phyloP scores from a whole-genome alignment of 192 early-diverging fungal species.

The Coemansia sp. region DNA sequence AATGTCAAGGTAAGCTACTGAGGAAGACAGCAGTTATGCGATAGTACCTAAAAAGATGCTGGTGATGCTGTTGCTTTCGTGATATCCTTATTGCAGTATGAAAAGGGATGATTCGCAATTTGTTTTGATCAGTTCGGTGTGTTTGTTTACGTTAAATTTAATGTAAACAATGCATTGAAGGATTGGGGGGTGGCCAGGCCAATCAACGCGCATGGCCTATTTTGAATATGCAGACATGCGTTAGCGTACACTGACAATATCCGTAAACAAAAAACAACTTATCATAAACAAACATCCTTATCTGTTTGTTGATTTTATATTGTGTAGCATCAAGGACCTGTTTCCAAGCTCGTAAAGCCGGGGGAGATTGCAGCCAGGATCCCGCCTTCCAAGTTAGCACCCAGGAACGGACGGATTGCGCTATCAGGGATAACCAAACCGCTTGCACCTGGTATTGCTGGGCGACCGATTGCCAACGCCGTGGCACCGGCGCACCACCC shows the following conservation, averaged over 20 bases:
- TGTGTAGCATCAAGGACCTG: conserved; percentile 8
- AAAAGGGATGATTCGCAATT: too few species aligned
- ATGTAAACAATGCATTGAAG: not conserved
- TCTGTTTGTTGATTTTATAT: not conserved
- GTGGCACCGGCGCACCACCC: conserved; percentile 3
- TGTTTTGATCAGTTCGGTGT: too few species aligned
- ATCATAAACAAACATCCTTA: not conserved
- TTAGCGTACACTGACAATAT: not conserved
- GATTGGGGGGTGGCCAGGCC: too few species aligned
- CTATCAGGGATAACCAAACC: conserved; percentile 20
- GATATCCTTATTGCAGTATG: too few species aligned
- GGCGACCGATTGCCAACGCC: not conserved
- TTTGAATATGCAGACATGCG: not conserved
- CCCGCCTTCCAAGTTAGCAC: not conserved
- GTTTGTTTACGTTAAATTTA: conserved; percentile 16
- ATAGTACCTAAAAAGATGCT: not conserved
- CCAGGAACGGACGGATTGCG: conserved; percentile 8
- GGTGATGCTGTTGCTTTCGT: too few species aligned
- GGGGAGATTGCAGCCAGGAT: conserved; percentile 18
- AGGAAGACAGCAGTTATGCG: not conserved
- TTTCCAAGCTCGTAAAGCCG: conserved; percentile 33
- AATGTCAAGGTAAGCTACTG: conserved; percentile 32
- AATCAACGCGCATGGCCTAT: not conserved
- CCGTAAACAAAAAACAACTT: not conserved
- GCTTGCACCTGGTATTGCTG: not conserved